Evolutionary conservation across 257 asterid genomes (phyloP).

Genomic region (Ajuga chamaepitys): DNA sequence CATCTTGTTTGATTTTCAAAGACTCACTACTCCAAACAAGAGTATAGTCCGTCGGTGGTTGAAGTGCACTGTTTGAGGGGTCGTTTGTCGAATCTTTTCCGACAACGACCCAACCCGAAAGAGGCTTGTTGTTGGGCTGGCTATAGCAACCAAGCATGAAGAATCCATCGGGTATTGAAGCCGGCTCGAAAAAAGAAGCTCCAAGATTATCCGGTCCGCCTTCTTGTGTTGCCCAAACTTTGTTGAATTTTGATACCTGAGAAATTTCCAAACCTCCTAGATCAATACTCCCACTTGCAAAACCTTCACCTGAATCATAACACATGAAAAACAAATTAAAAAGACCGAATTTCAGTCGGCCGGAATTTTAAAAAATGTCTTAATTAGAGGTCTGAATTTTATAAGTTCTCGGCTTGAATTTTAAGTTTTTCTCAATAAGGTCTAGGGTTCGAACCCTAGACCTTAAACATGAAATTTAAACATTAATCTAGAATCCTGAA

Average conservation of each 20-base stretch:
- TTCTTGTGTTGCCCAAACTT: slow-evolving; percentile 55
- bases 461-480: too few relatives aligned
- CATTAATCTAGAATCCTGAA: too few relatives aligned
- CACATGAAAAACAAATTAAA: background rate
- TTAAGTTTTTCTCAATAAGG: too few relatives aligned
- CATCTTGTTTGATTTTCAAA: slow-evolving; percentile 33
- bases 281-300: slow-evolving; percentile 52
- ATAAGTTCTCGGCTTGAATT: too few relatives aligned
- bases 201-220: slow-evolving; percentile 79
- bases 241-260: slow-evolving; percentile 38
- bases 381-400: too few relatives aligned
- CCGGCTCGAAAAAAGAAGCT: slow-evolving; percentile 61
- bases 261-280: slow-evolving; percentile 58
- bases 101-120: slow-evolving; percentile 62
- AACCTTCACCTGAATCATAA: slow-evolving; percentile 36
- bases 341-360: too few relatives aligned
- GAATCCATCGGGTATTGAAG: slow-evolving; percentile 61
- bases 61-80: slow-evolving; percentile 20
- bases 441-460: too few relatives aligned
- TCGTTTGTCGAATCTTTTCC: slow-evolving; percentile 38
- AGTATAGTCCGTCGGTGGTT: slow-evolving; percentile 41
- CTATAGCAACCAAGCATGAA: slow-evolving; percentile 60
- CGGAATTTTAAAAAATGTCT: too few relatives aligned
- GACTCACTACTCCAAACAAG: slow-evolving; percentile 56
- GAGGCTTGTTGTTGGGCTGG: slow-evolving; percentile 59